phyloP scores from a whole-genome alignment of 495 filamentous ascomycete genomes.

The Neurospora tetrasperma region DNA sequence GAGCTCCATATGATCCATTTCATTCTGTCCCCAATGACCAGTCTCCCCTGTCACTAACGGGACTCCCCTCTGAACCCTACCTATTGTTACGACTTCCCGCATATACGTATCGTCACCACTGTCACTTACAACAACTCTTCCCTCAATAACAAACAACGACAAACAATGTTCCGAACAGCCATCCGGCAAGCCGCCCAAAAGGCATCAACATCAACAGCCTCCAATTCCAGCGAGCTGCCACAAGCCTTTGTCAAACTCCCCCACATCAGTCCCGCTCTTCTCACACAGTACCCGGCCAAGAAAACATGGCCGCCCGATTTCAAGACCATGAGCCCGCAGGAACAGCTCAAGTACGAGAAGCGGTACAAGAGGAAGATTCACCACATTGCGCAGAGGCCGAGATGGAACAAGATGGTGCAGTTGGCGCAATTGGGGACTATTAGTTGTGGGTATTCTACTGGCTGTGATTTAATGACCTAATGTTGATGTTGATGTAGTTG shows the following conservation, averaged over 20 bases:
- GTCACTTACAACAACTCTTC: neutral
- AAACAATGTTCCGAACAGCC: neutral
- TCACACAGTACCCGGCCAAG: conserved; percentile 51
- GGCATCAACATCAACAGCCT: neutral
- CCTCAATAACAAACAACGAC: neutral
- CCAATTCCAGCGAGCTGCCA: neutral
- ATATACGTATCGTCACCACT: neutral
- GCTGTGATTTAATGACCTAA: too few species aligned
- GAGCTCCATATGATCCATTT: neutral
- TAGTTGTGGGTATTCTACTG: conserved; percentile 45
- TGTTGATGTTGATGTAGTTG: conserved; percentile 33
- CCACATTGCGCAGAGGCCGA: conserved; percentile 64
- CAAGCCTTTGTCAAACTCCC: neutral
- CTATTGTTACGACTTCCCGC: neutral
- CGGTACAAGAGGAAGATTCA: conserved; percentile 57
- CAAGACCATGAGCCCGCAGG: conserved; percentile 60
- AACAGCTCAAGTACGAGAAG: conserved; percentile 79
- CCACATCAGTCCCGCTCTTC: conserved; percentile 36
- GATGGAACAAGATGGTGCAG: conserved; percentile 61
- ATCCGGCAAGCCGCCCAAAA: neutral
- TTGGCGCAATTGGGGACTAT: conserved; percentile 59
- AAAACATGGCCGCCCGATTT: conserved; percentile 92
- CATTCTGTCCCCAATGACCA: neutral
- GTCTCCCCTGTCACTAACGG: neutral
- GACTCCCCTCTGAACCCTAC: neutral